A percentile compares a stretch with the other conserved stretches of the same genome.
phyloP scores from a whole-genome alignment of 768 basidiomycete genomes.

The Rhizopogon sp. region DNA sequence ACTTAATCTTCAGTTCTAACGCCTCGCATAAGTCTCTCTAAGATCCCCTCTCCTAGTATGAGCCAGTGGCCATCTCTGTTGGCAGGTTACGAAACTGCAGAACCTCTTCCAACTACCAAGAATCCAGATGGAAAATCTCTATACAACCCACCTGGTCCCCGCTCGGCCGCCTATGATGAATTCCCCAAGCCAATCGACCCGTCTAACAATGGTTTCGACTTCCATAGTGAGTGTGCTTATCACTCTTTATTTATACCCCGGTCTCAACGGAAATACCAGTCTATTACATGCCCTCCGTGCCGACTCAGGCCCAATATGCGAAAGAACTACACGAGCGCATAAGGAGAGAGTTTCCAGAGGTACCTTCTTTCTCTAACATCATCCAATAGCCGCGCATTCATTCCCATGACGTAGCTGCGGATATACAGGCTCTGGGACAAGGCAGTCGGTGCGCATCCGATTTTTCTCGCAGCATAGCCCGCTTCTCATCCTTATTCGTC shows the following conservation, averaged over 20 bases:
- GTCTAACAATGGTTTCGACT: slow-evolving; percentile 62
- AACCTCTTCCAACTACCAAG: slow-evolving; percentile 37
- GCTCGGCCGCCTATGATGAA: slow-evolving; percentile 46
- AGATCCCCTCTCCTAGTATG: not conserved
- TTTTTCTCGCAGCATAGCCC: not conserved
- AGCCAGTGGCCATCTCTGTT: slow-evolving; percentile 28
- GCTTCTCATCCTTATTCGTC: not conserved
- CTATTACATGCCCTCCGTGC: slow-evolving; percentile 51
- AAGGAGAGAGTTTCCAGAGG: slow-evolving; percentile 66
- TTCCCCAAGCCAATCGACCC: slow-evolving; percentile 52
- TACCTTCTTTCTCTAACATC: slow-evolving; percentile 10
- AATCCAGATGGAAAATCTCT: slow-evolving; percentile 57
- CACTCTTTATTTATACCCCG: not conserved
- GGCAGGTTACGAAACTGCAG: slow-evolving; percentile 32
- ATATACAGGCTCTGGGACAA: slow-evolving; percentile 60
- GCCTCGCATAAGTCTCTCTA: too few relatives aligned
- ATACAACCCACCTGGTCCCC: slow-evolving; percentile 39
- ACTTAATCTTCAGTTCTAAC: too few relatives aligned
- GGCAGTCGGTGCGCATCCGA: slow-evolving; percentile 44
- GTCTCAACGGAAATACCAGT: slow-evolving; percentile 31
- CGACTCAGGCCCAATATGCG: slow-evolving; percentile 43
- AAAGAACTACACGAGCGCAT: slow-evolving; percentile 54
- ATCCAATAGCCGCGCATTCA: not conserved
- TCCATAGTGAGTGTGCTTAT: slow-evolving; percentile 50
- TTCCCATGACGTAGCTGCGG: slow-evolving; percentile 38